Conservation (phyloP, 2,329 filamentous ascomycete species). For the Pezicula rhizophila region DNA sequence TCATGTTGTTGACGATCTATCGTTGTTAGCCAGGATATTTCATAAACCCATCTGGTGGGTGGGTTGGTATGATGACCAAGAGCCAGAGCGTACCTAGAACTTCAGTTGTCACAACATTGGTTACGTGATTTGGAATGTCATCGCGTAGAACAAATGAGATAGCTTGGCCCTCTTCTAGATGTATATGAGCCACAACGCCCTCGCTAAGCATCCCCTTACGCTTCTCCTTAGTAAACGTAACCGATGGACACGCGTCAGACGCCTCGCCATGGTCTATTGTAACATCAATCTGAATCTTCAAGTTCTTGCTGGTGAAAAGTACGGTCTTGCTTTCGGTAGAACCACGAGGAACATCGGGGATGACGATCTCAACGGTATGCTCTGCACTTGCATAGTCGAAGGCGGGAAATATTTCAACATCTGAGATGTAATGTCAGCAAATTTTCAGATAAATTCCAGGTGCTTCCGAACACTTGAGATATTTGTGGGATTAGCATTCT, state of each 20-base stretch:
- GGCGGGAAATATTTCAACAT: slow-evolving; percentile 66
- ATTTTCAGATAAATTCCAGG: too few species aligned
- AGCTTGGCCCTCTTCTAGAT: slow-evolving; percentile 58
- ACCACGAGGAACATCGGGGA: slow-evolving; percentile 34
- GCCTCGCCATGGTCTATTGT: slow-evolving; percentile 55
- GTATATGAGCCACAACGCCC: slow-evolving; percentile 55
- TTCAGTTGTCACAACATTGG: slow-evolving; percentile 29
- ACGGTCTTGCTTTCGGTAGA: slow-evolving; percentile 49
- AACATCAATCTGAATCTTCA: slow-evolving; percentile 62
- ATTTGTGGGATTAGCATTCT: too few species aligned
- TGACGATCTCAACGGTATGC: slow-evolving; percentile 53
- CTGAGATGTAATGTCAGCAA: slow-evolving; percentile 23
- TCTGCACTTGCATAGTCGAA: slow-evolving; percentile 63
- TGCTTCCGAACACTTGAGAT: too few species aligned
- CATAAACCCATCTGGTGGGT: slow-evolving; percentile 25
- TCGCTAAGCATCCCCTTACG: slow-evolving; percentile 50
- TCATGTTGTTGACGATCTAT: slow-evolving; percentile 52
- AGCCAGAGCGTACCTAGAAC: slow-evolving; percentile 40
- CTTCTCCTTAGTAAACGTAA: slow-evolving; percentile 49
- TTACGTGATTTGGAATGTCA: slow-evolving; percentile 51
- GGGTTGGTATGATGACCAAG: slow-evolving; percentile 28
- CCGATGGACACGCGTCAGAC: slow-evolving; percentile 40
- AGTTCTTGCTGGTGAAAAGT: slow-evolving; percentile 52
- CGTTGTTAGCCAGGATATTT: slow-evolving; percentile 25
- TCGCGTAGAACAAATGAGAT: slow-evolving; percentile 65